Base-by-base conservation (phyloP, 495 filamentous ascomycete genomes). In the Penicillium malachiteum region DNA sequence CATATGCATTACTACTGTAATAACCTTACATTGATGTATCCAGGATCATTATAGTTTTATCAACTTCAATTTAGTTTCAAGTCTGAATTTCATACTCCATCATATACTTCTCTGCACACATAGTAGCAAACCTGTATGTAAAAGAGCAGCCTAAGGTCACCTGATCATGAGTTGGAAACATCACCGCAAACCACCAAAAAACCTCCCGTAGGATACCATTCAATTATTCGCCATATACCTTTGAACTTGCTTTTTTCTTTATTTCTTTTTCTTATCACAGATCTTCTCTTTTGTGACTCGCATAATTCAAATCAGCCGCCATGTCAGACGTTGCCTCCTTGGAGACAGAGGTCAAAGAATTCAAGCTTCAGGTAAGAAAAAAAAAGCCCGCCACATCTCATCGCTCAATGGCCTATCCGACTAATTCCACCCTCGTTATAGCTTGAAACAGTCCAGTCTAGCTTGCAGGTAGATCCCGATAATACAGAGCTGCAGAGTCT, bases 401-500 rank as follows among this genome's bases (percentile, higher is more conserved):
- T 26, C 21, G 21, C 21, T 4, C 21, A 26, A 26, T 26, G 21
- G 21, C 21, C 21, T 4, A 4, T 4, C 21, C 21, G 21, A 26
- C 21, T 26, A 26, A 26, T 26, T 26, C 21, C 4, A 1, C 21
- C 21, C 21, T 26, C 2, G 21, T 26, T 3, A 21, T 60, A 96
- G 91, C 85, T 94, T 70, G 91, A 95, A 73, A 86, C 87, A 21
- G 88, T 95, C 43, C 72, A 85, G 67, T 78, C 82, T 31, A 84
- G 84, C 47, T 84, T 96, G 54, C 85, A 87, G 77, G 86, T 88
- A 71, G 90, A 95, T 65, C 87, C 91, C 58, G 85, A 89, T 57
- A 96, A 91, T 69, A 76, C 78, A 63, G 92, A 93, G 75, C 84
- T 96, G 65, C 81, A 84, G 57, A 84, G 78, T 69, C 86, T 96